phyloP scores from a whole-genome alignment of 164 flowering plant genomes.

The Kalanchoe fedtschenkoi region DNA sequence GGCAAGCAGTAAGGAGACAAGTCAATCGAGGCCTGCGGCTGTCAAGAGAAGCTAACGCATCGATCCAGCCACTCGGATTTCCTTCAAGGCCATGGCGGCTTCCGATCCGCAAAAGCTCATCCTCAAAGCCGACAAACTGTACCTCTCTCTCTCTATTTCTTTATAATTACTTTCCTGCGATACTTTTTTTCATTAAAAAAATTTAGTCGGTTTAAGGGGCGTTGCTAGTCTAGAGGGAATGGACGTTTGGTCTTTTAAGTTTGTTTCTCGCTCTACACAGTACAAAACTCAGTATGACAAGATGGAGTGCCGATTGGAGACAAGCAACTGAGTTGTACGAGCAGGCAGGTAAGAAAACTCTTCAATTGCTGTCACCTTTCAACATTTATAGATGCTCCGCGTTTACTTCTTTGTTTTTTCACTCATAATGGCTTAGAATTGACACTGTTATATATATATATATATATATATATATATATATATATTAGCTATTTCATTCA shows the following conservation, averaged over 20 bases:
- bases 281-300: constrained; percentile 72
- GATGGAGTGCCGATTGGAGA: constrained; percentile 98
- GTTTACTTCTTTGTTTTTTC: background rate
- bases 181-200: too few species aligned
- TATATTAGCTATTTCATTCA: constrained; percentile 51
- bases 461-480: too few species aligned
- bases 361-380: background rate
- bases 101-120: constrained; percentile 59
- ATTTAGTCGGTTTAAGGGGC: too few species aligned
- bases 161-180: background rate
- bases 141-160: constrained; percentile 9
- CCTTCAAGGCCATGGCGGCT: constrained; percentile 28
- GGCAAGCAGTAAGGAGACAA: too few species aligned
- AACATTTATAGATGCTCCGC: background rate
- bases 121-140: constrained; percentile 64
- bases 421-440: too few species aligned
- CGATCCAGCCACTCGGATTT: background rate
- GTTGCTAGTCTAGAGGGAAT: background rate
- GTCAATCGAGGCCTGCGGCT: too few species aligned
- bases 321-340: constrained; percentile 70
- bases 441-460: too few species aligned
- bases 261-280: constrained; percentile 20
- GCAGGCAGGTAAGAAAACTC: constrained; percentile 59
- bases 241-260: background rate
- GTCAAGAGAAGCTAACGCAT: too few species aligned